Conservation (phyloP, 164 flowering plant genomes). For the Santalum album region DNA sequence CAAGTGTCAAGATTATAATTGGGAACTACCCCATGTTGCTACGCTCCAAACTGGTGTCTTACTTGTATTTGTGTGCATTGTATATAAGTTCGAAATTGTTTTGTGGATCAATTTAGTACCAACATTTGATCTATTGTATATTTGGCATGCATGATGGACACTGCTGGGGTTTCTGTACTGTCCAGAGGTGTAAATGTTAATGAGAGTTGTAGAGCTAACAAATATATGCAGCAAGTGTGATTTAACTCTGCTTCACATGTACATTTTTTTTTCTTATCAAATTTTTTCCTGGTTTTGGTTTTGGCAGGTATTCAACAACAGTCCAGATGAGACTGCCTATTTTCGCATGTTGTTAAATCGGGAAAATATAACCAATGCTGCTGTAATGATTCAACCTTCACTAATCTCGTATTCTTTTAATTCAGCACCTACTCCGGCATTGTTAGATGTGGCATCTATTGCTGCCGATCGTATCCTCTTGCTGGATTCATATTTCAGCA, state of each 20-base stretch:
- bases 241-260: neutral
- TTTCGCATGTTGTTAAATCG: conserved; percentile 87
- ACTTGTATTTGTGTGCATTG: too few species aligned
- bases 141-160: too few species aligned
- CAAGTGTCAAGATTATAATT: too few species aligned
- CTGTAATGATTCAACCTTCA: conserved; percentile 97
- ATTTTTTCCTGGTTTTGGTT: neutral
- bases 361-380: conserved; percentile 73
- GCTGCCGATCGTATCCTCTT: conserved; percentile 74
- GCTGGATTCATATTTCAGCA: conserved; percentile 83
- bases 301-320: conserved; percentile 87
- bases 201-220: too few species aligned
- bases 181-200: too few species aligned
- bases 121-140: too few species aligned
- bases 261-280: neutral
- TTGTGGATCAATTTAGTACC: too few species aligned
- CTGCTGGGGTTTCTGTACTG: too few species aligned
- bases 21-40: too few species aligned
- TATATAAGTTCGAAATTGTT: too few species aligned
- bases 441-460: conserved; percentile 90
- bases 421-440: conserved; percentile 64
- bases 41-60: too few species aligned
- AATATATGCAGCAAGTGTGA: too few species aligned
- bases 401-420: conserved; percentile 74
- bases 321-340: conserved; percentile 98